A percentile compares a stretch with the other conserved stretches of the same genome.
Conservation (phyloP, 1,284 basidiomycete genomes). For the Puccinia novopanici region DNA sequence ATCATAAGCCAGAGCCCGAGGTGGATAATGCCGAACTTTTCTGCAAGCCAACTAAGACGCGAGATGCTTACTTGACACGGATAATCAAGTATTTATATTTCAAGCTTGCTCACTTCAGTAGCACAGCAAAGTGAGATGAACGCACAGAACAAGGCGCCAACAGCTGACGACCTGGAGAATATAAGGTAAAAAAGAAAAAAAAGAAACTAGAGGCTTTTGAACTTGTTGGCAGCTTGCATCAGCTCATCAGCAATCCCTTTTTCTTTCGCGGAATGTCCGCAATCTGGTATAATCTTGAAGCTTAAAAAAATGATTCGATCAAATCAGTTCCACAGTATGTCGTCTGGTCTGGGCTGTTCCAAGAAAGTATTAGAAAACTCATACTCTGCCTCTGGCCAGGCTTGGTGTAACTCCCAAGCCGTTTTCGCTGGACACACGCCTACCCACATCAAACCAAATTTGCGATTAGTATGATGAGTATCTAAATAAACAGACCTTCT, state of each 20-base stretch:
- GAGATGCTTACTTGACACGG: no score
- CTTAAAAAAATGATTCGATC: constrained; percentile 57
- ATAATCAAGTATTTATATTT: no score
- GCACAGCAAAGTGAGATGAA: not conserved
- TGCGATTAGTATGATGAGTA: not conserved
- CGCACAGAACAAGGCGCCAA: not conserved
- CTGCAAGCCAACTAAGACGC: no score
- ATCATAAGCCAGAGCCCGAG: no score
- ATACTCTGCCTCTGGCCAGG: constrained; percentile 71
- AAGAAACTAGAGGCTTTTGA: constrained; percentile 39
- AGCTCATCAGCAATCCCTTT: constrained; percentile 72
- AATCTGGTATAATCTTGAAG: constrained; percentile 81
- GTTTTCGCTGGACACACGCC: constrained; percentile 63
- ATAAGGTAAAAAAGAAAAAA: not conserved
- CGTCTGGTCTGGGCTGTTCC: not conserved
- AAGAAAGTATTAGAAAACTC: constrained; percentile 29
- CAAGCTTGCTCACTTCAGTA: no score
- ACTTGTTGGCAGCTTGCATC: constrained; percentile 65
- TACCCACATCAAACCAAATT: not conserved
- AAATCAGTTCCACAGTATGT: constrained; percentile 14
- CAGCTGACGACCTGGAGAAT: not conserved
- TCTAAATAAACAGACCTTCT: not conserved
- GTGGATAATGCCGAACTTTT: no score
- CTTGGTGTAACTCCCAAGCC: constrained; percentile 63
- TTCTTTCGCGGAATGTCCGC: constrained; percentile 85